Conservation (phyloP, 2,329 filamentous ascomycete genomes). For the Didymella segeticola region DNA sequence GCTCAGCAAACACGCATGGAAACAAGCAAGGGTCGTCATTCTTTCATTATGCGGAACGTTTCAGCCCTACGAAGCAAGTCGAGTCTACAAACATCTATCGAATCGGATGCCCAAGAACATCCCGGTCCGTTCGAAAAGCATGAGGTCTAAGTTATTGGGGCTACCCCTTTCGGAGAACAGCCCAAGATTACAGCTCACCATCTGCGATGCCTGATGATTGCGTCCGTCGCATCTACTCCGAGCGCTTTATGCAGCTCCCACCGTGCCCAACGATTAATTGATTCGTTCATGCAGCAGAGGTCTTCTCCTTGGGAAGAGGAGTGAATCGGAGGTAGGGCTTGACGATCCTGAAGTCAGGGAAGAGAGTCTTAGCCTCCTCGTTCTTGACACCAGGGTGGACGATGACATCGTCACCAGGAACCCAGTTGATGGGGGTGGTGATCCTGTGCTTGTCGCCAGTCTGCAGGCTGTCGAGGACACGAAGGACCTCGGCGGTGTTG, state of each 20-base stretch:
- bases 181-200: conserved; percentile 9
- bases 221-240: background rate
- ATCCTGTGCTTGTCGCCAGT: conserved; percentile 66
- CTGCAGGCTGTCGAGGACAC: conserved; percentile 60
- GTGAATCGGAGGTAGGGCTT: conserved; percentile 69
- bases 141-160: conserved; percentile 6
- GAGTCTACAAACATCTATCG: conserved; percentile 7
- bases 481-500: conserved; percentile 61
- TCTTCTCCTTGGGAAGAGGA: conserved; percentile 65
- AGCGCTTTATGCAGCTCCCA: conserved; percentile 2
- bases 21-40: conserved; percentile 13
- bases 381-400: conserved; percentile 66
- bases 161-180: background rate
- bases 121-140: conserved; percentile 9
- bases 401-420: conserved; percentile 66
- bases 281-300: conserved; percentile 51
- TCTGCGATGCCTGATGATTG: conserved; percentile 14
- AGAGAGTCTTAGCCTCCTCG: conserved; percentile 64
- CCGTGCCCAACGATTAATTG: background rate
- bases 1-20: conserved; percentile 3
- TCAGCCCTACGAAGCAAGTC: conserved; percentile 13
- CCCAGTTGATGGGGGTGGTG: conserved; percentile 69
- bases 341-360: conserved; percentile 66
- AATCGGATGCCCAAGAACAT: conserved; percentile 1
- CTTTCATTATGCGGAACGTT: conserved; percentile 19